These are phyloP conservation scores for Coprinopsis marcescibilis DNA, from an alignment of 768 basidiomycete genomes.

Conservation along the genomic window DNA sequence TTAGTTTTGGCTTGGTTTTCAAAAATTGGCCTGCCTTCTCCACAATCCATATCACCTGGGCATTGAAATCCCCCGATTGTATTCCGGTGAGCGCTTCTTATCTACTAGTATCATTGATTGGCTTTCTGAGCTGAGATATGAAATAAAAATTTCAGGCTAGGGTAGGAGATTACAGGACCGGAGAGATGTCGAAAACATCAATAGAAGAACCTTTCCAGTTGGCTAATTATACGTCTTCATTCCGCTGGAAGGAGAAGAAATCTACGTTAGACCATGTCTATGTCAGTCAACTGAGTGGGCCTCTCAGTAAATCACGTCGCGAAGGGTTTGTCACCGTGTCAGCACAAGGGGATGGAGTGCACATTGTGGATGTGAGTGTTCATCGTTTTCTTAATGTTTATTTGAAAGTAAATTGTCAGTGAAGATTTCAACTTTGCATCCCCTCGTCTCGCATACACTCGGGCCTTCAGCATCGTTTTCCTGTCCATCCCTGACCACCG, in stretches of 20 bases:
- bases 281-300: constrained; percentile 11
- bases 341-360: constrained; percentile 69
- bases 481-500: constrained; percentile 46
- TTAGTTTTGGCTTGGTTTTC: no score
- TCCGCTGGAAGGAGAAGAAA: constrained; percentile 13
- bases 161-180: neutral
- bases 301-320: constrained; percentile 17
- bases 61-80: no score
- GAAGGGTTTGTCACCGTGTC: constrained; percentile 64
- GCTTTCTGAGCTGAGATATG: no score
- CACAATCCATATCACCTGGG: no score
- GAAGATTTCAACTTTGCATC: constrained; percentile 59
- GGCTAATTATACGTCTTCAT: constrained; percentile 28
- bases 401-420: neutral
- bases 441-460: constrained; percentile 63
- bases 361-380: constrained; percentile 57
- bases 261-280: constrained; percentile 10
- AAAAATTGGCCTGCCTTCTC: no score
- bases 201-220: constrained; percentile 37
- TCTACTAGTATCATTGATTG: no score
- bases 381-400: neutral
- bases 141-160: no score
- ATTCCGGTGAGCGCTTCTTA: no score
- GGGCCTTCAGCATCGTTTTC: constrained; percentile 61
- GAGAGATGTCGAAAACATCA: neutral